Evolutionary conservation across 176 grass and related monocot species (phyloP).

Genomic region (Musa troglodytarum): DNA sequence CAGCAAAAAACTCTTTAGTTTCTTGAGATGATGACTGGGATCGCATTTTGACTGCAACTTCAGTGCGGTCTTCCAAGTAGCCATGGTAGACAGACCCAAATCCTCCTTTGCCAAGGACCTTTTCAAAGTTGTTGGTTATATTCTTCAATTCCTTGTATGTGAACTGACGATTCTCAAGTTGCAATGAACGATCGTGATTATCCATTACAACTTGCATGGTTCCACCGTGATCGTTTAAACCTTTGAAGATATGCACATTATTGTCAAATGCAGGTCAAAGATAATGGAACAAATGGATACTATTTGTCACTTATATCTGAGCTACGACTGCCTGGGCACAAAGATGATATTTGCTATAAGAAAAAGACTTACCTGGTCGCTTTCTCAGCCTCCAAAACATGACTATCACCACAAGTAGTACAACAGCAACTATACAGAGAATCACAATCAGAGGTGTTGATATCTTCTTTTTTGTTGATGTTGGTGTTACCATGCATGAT

Average conservation of each 20-base stretch:
- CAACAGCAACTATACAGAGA: constrained; percentile 2
- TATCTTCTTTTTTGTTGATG: constrained; percentile 3
- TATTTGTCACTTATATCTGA: too few relatives aligned
- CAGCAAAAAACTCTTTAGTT: constrained; percentile 25
- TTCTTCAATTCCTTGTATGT: constrained; percentile 20
- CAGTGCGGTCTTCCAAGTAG: constrained; percentile 13
- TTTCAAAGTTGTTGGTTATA: constrained; percentile 24
- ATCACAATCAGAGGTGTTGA: background rate
- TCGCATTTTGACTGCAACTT: constrained; percentile 26
- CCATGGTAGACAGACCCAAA: constrained; percentile 32
- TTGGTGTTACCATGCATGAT: background rate
- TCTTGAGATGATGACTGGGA: constrained; percentile 27
- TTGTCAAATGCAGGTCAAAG: background rate
- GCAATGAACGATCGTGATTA: background rate
- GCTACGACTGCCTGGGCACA: too few relatives aligned
- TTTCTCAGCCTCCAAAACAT: background rate
- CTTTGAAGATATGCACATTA: background rate
- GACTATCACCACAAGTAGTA: background rate
- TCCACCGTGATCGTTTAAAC: background rate
- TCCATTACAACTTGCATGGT: background rate
- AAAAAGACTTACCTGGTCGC: background rate
- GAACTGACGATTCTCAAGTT: constrained; percentile 21
- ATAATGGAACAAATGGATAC: background rate
- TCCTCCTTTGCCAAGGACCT: constrained; percentile 26
- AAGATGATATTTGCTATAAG: too few relatives aligned